Evolutionary conservation across 768 basidiomycete genomes (phyloP).

Genomic region (Termitomyces sp.): DNA sequence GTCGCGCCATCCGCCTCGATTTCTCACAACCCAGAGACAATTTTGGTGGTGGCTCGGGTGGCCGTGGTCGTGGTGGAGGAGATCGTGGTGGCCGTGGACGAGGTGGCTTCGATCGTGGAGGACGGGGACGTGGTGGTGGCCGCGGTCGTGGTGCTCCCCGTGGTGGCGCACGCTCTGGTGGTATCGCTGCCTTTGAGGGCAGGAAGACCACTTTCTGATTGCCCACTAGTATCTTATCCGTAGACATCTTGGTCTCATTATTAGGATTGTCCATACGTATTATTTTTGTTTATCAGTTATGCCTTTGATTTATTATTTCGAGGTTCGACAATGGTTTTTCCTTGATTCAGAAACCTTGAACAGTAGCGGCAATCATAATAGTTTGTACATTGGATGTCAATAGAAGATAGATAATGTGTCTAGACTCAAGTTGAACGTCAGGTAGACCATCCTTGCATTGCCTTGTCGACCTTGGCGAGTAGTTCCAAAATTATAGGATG

Average conservation of each 20-base stretch:
- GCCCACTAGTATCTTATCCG: not conserved
- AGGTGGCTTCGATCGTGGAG: conserved; percentile 37
- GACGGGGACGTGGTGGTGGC: conserved; percentile 39
- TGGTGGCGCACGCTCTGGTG: conserved; percentile 55
- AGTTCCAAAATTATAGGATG: conserved; percentile 29
- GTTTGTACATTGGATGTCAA: conserved; percentile 1
- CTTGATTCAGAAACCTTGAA: not conserved
- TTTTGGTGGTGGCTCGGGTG: conserved; percentile 22
- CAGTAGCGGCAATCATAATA: not conserved
- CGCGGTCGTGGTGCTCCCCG: conserved; percentile 43
- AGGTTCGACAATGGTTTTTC: not conserved
- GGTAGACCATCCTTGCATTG: conserved; percentile 28
- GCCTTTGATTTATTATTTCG: conserved; percentile 3
- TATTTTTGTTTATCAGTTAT: conserved; percentile 3
- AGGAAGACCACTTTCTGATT: conserved; percentile 61
- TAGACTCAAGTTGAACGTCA: not conserved
- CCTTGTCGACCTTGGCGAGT: conserved; percentile 30
- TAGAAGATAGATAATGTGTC: not conserved
- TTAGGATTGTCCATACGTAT: not conserved
- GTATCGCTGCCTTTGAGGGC: conserved; percentile 61
- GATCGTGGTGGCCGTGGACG: conserved; percentile 18
- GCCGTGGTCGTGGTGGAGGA: conserved; percentile 22
- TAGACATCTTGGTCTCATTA: not conserved
- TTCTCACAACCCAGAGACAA: conserved; percentile 77
- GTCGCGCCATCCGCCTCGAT: conserved; percentile 79